Base-by-base conservation (phyloP, 2,329 filamentous ascomycete genomes). In the Trichoderma koningiopsis region DNA sequence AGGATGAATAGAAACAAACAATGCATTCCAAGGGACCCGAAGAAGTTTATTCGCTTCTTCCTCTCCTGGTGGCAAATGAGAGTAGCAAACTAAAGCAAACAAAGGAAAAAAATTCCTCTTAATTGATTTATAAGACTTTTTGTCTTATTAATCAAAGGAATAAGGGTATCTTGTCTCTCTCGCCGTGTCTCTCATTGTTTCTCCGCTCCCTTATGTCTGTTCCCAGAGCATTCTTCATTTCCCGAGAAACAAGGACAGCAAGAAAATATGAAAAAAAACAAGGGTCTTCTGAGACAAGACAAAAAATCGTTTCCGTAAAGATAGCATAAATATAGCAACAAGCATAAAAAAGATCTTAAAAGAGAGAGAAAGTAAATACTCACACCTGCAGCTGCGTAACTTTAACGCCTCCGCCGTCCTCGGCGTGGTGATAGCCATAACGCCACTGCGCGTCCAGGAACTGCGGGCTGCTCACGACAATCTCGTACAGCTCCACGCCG, bases 381-480 rank as follows among this genome's bases (percentile, higher is more conserved):
- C 85, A 95, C 92, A 87, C 86, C 78, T 89, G 88, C 76, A 94
- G 83, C 81, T 96, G 93, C 27, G 91, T 92, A 65, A 97, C 90
- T 73, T 89, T 88, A 72, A 96, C 90, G 56, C 93, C 94, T n/a
- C 92, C 92, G 70, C 89, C 87, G 56, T 89, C 84, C n/a, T 87
- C 87, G 56, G 87, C 86, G 70, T 90, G 83, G 72, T 90, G 87
- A 77, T 95, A 92, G 19, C 90, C 89, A 82, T 97, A 98, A 71
- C 91, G 88, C 96, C 96, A 99, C 73, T 91, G 86, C 3, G 94
- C 94, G 74, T 92, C 89, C 55, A 88, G 82, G 79, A 99, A 99
- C 81, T 99, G 96, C 61, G 96, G 96, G 75, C 94, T 97, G 73
- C 90, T 88, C 64, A 99, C 95, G 65, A 94, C 87, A 76, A 98